Percentiles rank a stretch among this genome's conserved stretches.
Evolutionary conservation across 169 alveolate species (phyloP).

Genomic region (Plasmodium adleri): DNA sequence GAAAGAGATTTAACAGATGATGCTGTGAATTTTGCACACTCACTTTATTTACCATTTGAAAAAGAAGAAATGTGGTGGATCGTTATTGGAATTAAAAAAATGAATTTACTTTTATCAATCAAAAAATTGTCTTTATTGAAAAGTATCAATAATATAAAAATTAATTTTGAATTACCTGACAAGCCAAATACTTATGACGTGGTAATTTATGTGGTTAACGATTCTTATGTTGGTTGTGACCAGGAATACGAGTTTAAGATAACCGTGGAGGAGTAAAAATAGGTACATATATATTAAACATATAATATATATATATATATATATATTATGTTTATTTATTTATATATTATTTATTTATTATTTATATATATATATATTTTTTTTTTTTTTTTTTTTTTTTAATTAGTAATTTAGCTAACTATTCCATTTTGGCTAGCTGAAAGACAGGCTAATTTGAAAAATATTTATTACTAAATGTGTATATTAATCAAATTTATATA

Average conservation of each 20-base stretch:
- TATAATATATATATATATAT: slow-evolving; percentile 2
- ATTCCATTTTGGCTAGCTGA: too few relatives aligned
- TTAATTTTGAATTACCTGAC: slow-evolving; percentile 88
- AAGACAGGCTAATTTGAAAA: too few relatives aligned
- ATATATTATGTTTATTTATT: neutral
- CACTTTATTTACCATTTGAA: slow-evolving; percentile 96
- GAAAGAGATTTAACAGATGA: slow-evolving; percentile 81
- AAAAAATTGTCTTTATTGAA: slow-evolving; percentile 87
- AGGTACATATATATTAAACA: neutral
- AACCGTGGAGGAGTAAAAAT: slow-evolving; percentile 12
- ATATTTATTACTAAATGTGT: too few relatives aligned
- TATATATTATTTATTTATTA: too few relatives aligned
- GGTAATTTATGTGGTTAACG: slow-evolving; percentile 87
- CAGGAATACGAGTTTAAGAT: slow-evolving; percentile 82
- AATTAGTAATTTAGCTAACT: too few relatives aligned
- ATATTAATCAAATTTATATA: too few relatives aligned
- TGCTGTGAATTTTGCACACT: slow-evolving; percentile 89
- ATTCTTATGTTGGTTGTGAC: slow-evolving; percentile 89
- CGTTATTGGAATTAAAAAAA: slow-evolving; percentile 93
- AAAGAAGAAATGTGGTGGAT: slow-evolving; percentile 99
- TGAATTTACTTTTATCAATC: slow-evolving; percentile 91
- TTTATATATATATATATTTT: neutral
- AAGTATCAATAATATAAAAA: slow-evolving; percentile 77
- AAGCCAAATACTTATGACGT: slow-evolving; percentile 85
- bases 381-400: too few relatives aligned